phyloP scores from a whole-genome alignment of 495 filamentous ascomycete species.

The Podospora didyma region DNA sequence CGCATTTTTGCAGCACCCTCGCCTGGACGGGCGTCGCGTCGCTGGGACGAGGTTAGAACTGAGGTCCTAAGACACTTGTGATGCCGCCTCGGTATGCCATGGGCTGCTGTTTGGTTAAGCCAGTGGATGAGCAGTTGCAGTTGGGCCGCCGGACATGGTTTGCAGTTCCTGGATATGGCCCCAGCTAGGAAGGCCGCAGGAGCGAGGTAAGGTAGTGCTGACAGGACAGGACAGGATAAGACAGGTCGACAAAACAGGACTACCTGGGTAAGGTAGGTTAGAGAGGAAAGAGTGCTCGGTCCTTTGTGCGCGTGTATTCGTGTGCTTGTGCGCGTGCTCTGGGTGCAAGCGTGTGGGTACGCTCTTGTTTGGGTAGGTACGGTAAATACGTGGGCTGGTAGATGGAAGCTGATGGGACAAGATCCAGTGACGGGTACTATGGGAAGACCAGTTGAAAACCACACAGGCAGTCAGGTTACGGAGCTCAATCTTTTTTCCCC shows the following conservation, averaged over 20 bases:
- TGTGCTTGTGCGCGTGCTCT: neutral
- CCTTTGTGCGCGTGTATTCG: neutral
- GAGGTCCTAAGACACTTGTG: constrained; percentile 27
- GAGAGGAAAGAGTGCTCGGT: neutral
- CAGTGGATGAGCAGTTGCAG: constrained; percentile 5
- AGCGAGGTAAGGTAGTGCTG: neutral
- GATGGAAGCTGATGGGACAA: neutral
- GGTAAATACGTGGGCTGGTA: neutral
- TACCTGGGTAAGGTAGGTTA: neutral
- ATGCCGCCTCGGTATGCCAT: constrained; percentile 30
- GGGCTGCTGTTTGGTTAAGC: constrained; percentile 17
- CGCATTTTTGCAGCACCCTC: constrained; percentile 32
- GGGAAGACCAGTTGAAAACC: neutral
- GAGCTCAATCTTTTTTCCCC: neutral
- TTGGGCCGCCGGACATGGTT: constrained; percentile 8
- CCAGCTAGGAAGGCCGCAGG: too few species aligned
- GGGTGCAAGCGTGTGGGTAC: neutral
- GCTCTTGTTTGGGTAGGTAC: neutral
- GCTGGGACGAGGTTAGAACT: constrained; percentile 17
- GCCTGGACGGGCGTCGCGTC: constrained; percentile 14
- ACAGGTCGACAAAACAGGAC: too few species aligned
- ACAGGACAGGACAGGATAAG: neutral
- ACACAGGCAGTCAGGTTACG: neutral
- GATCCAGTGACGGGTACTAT: neutral
- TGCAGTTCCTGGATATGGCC: neutral